Base-by-base conservation (phyloP, 2,329 filamentous ascomycete species). In the Fonsecaea pugnacius region DNA sequence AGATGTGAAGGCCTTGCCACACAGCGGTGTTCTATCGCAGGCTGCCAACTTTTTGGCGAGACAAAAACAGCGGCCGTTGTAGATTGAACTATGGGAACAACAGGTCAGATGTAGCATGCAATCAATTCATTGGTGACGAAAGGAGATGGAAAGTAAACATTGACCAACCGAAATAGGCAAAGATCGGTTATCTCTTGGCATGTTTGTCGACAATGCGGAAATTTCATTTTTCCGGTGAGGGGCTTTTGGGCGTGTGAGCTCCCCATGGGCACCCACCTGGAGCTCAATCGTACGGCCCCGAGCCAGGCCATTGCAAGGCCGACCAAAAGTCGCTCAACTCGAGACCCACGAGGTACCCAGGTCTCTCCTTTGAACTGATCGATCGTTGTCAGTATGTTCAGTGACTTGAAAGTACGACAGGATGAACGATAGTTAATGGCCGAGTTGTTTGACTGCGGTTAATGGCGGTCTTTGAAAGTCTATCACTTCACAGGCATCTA, bases 101-200 rank as follows among this genome's bases (percentile, higher is more conserved):
- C 35, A 40, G 10, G 12, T 2, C 4, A n/a, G 32, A 40, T 21
- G 33, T 27, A 18, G 12, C 57, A 50, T 16, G 4, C 18, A 56
- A 8, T 24, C 18, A 56, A 8, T 24, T 43, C 21, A 62, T 27
- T 58, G 38, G 36, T 16, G 52, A 57, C 60, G 32, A 58, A 38
- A 62, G 40, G 35, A 52, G 48, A 16, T 52, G 14, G 30, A 51
- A 58, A 40, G 21, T 59, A 59, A 59, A 59, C 57, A 59, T 59
- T 59, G 12, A 51, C 57, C 52, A 50, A 43, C 43, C 46, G 32
- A 2, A 27, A 27, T 8, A 52, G n/a, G 46, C 16, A 40, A 52
- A 12, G 43, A 35, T 16, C 16, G 16, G 16, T 12, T 48, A 8
- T 48, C 4, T 5, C 43, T 48, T 48, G 43, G 43, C 43, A 10